Evolutionary conservation across 768 basidiomycete species (phyloP).

Genomic region (Fomitopsis pulvina): DNA sequence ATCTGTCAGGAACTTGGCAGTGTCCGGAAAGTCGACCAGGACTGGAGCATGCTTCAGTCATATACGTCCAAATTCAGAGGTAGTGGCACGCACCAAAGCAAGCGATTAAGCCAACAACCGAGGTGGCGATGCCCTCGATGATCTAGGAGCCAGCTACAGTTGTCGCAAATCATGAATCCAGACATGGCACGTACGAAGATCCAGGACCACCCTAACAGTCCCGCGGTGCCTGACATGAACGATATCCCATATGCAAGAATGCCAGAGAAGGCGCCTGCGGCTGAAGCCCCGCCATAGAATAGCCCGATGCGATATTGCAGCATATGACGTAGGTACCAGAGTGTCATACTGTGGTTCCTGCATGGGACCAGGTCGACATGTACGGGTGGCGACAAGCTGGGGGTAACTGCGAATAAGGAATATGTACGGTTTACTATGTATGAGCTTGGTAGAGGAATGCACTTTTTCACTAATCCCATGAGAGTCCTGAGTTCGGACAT

Average conservation of each 20-base stretch:
- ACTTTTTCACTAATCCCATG: constrained; percentile 69
- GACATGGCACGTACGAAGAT: constrained; percentile 20
- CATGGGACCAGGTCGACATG: constrained; percentile 25
- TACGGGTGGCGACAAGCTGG: constrained; percentile 50
- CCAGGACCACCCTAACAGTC: constrained; percentile 27
- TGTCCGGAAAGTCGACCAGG: constrained; percentile 54
- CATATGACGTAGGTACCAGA: constrained; percentile 25
- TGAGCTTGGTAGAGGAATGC: constrained; percentile 4
- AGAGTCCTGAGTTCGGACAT: constrained; percentile 34
- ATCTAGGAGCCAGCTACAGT: constrained; percentile 32
- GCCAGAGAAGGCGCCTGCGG: constrained; percentile 23
- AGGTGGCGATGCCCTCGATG: constrained; percentile 57
- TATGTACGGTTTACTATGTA: not conserved
- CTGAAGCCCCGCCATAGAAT: constrained; percentile 22
- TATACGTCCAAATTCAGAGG: not conserved
- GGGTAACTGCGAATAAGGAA: constrained; percentile 39
- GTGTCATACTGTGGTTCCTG: constrained; percentile 12
- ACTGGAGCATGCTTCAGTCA: constrained; percentile 26
- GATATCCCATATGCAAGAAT: constrained; percentile 29
- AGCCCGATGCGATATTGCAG: constrained; percentile 22
- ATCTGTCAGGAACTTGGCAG: constrained; percentile 53
- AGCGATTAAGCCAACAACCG: constrained; percentile 46
- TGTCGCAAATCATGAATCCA: not conserved
- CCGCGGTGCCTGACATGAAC: constrained; percentile 26
- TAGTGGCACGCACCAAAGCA: constrained; percentile 36